Conservation (phyloP, 106 monocot genomes). For the Dioscorea alata region DNA sequence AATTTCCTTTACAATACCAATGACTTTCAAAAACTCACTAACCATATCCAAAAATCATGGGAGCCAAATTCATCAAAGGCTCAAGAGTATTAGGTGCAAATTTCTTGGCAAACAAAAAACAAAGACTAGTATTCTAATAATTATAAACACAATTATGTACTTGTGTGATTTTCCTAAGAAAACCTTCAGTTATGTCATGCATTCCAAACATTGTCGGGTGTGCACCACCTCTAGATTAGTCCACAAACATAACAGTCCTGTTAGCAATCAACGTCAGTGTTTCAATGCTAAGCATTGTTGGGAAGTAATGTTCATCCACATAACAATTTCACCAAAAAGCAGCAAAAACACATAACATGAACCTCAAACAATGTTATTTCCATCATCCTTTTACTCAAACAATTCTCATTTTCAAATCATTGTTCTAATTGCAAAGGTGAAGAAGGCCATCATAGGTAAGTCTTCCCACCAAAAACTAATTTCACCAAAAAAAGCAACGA, state of each 20-base stretch:
- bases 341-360: too few species aligned
- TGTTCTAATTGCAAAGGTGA: slow-evolving; percentile 69
- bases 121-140: slow-evolving; percentile 6
- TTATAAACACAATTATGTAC: slow-evolving; percentile 37
- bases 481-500: slow-evolving; percentile 15
- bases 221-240: slow-evolving; percentile 57
- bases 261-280: slow-evolving; percentile 29
- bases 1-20: too few species aligned
- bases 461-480: slow-evolving; percentile 35
- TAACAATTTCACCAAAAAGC: too few species aligned
- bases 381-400: too few species aligned
- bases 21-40: background rate
- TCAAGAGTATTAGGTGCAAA: slow-evolving; percentile 50
- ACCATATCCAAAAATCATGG: slow-evolving; percentile 30
- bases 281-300: slow-evolving; percentile 53
- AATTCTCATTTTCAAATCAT: too few species aligned
- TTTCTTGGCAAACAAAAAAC: slow-evolving; percentile 53
- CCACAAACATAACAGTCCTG: slow-evolving; percentile 36
- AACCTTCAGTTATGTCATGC: slow-evolving; percentile 30
- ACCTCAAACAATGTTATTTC: too few species aligned
- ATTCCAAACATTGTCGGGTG: slow-evolving; percentile 54
- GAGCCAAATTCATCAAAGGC: slow-evolving; percentile 33
- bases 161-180: slow-evolving; percentile 25
- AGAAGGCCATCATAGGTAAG: slow-evolving; percentile 69
- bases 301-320: slow-evolving; percentile 75